These are phyloP conservation scores for Elsinoe ampelina DNA, from an alignment of 2,329 filamentous ascomycete genomes.

Conservation along the genomic window DNA sequence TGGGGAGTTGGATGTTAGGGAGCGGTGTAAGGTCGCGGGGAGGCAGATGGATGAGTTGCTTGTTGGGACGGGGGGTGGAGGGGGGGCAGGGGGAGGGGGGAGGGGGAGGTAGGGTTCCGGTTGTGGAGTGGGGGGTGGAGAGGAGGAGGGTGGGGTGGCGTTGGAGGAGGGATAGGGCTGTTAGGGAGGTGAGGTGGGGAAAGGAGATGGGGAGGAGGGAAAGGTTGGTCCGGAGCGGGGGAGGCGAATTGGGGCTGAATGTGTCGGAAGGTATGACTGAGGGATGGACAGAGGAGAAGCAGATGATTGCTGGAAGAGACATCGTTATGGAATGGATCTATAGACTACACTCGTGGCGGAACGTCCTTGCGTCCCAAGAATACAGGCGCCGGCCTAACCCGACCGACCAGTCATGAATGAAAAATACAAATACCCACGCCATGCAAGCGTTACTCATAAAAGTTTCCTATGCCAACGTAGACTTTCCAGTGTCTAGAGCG, in stretches of 20 bases:
- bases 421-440: not conserved
- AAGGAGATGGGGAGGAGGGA: not conserved
- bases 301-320: too few relatives aligned
- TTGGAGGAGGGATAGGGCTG: too few relatives aligned
- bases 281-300: not conserved
- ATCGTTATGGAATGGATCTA: too few relatives aligned
- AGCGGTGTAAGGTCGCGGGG: constrained; percentile 71
- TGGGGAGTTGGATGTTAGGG: constrained; percentile 68
- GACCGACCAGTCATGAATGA: not conserved
- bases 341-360: too few relatives aligned
- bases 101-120: not conserved
- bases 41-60: constrained; percentile 52
- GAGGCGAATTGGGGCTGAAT: not conserved
- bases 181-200: not conserved
- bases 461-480: not conserved
- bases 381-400: not conserved
- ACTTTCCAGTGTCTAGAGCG: constrained; percentile 17
- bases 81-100: not conserved
- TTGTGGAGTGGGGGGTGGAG: too few relatives aligned
- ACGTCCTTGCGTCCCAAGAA: too few relatives aligned
- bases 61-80: constrained; percentile 4
- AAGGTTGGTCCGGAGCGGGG: not conserved
- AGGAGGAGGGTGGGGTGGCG: too few relatives aligned
- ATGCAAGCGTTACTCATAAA: constrained; percentile 9
- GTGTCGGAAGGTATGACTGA: too few relatives aligned